Conservation (phyloP, 2,329 filamentous ascomycete genomes). For the Botrytis pseudocinerea region DNA sequence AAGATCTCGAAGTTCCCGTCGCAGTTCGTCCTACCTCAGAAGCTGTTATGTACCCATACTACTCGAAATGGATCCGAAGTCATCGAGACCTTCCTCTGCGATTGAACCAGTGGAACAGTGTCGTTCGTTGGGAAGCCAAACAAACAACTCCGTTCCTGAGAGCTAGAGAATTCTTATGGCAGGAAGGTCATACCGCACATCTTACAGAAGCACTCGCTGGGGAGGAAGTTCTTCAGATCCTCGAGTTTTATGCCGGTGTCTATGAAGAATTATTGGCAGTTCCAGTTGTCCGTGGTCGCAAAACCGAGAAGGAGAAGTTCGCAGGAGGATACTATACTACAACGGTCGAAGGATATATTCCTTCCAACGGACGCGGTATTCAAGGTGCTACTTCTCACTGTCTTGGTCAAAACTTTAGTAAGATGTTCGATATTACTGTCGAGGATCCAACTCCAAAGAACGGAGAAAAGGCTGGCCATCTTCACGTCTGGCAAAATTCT, state of each 20-base stretch:
- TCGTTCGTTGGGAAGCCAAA: slow-evolving; percentile 96
- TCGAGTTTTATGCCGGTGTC: slow-evolving; percentile 87
- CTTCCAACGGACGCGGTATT: slow-evolving; percentile 91
- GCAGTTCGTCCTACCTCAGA: slow-evolving; percentile 69
- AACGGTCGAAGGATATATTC: slow-evolving; percentile 95
- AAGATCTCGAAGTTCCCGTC: slow-evolving; percentile 80
- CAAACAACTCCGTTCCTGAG: slow-evolving; percentile 84
- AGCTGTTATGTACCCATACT: slow-evolving; percentile 93
- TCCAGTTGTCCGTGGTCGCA: slow-evolving; percentile 86
- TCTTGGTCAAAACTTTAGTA: slow-evolving; percentile 96
- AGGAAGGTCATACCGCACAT: slow-evolving; percentile 82
- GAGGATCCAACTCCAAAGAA: slow-evolving; percentile 78
- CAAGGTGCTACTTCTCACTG: slow-evolving; percentile 91
- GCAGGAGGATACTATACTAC: slow-evolving; percentile 96
- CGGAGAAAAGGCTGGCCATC: slow-evolving; percentile 73
- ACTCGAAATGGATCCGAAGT: slow-evolving; percentile 93
- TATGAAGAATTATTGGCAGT: slow-evolving; percentile 94
- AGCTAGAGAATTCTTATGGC: slow-evolving; percentile 95
- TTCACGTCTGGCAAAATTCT: slow-evolving; percentile 97
- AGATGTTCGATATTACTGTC: slow-evolving; percentile 98
- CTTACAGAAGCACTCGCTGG: slow-evolving; percentile 79
- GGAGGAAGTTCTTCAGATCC: slow-evolving; percentile 86
- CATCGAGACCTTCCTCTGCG: slow-evolving; percentile 92
- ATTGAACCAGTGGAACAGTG: slow-evolving; percentile 96
- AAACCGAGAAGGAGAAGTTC: slow-evolving; percentile 98